Percentiles rank a stretch among this genome's conserved stretches.
phyloP scores from a whole-genome alignment of 2,329 filamentous ascomycete species.

The Tolypocladium nubicola region DNA sequence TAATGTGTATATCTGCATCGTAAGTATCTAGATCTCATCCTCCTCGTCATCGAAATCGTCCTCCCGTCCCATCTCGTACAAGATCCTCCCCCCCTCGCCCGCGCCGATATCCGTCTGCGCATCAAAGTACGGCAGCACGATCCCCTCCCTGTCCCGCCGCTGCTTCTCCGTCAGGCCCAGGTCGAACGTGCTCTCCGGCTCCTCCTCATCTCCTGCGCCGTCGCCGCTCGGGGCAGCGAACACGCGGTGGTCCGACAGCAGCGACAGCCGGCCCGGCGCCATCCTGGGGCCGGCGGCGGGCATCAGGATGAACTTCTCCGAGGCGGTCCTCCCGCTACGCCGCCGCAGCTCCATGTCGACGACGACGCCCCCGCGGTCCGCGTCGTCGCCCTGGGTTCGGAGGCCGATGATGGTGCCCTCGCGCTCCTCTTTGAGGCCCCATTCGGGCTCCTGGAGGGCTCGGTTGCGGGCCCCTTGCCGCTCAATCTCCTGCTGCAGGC shows the following conservation, averaged over 20 bases:
- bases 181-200: slow-evolving; percentile 70
- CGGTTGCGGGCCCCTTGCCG: slow-evolving; percentile 66
- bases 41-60: slow-evolving; percentile 97
- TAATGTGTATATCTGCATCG: neutral
- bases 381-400: slow-evolving; percentile 32
- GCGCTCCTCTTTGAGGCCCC: slow-evolving; percentile 64
- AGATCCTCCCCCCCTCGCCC: slow-evolving; percentile 81
- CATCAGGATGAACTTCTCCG: slow-evolving; percentile 51
- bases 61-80: slow-evolving; percentile 94
- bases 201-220: slow-evolving; percentile 24
- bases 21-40: slow-evolving; percentile 59
- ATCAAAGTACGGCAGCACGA: slow-evolving; percentile 93
- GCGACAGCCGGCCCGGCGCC: slow-evolving; percentile 27
- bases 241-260: slow-evolving; percentile 68
- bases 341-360: slow-evolving; percentile 79
- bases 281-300: slow-evolving; percentile 13
- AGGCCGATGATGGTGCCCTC: slow-evolving; percentile 72
- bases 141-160: slow-evolving; percentile 71
- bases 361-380: slow-evolving; percentile 44
- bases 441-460: slow-evolving; percentile 64
- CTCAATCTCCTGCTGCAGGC: slow-evolving; percentile 63
- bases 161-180: slow-evolving; percentile 86
- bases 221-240: slow-evolving; percentile 39
- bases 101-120: slow-evolving; percentile 72
- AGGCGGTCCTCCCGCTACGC: slow-evolving; percentile 67